Base-by-base conservation (phyloP, 139 green algal genomes). In the Chlamydomonas sphaeroides region DNA sequence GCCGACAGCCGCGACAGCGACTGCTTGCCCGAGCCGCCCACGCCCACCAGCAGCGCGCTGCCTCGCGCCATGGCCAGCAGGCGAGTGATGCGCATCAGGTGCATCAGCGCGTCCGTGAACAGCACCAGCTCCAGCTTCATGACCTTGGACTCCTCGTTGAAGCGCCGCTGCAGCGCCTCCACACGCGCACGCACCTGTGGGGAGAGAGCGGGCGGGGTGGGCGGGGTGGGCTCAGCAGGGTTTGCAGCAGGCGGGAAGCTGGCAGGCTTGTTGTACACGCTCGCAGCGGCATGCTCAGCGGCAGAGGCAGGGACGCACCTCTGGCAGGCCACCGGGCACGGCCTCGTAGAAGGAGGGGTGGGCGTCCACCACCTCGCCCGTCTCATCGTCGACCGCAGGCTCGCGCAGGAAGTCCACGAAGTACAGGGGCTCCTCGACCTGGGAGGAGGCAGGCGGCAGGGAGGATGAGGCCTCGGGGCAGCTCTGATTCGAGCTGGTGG, bases 371-470 rank as follows among this genome's bases (percentile, higher is more conserved):
- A 79, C 67, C 68, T 91, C 87, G 30, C 86, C 79, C 17, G 95
- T 98, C 36, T 96, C 96, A 23, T 92, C 90, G 86, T 99, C 96
- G 14, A 90, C 57, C 18, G 86, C 84, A 3, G 95, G 93, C 87
- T 98, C 95, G 8, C 96, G 91, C 86, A 98, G 78, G 88, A 98
- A 99, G 91, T 98, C 94, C 15, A 98, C 96, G 89, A 98, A 99
- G 87, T 95, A 94, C 25, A 97, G 48, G 15, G 95, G 94, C 89
- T 97, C 91, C 35, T 94, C 86, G 14, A 95, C 86, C 92, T 98
- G 91, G 30, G 21, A 20, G 66, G 45, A 14, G 45, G 14, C 11
- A 53, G 45, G 45, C 11, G 14, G 45, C 11, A 14, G 45, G 45
- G 14, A 53, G 45, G 45, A 53, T 21, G n/a, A n/a, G n/a, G n/a